Conservation (phyloP, 495 filamentous ascomycete species). For the Recurvomyces mirabilis region DNA sequence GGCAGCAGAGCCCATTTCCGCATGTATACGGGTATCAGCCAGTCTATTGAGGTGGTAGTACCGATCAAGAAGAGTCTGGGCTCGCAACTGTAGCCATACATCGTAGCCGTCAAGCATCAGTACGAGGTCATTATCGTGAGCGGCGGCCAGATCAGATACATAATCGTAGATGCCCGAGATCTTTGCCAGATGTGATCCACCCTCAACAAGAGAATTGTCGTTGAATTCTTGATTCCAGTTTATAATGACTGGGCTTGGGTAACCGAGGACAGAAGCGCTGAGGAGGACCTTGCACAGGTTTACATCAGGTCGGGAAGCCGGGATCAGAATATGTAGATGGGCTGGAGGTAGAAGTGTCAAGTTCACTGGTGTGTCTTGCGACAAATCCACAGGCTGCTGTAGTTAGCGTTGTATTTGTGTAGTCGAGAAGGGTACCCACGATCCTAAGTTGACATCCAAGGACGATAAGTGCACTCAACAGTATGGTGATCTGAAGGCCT, state of each 20-base stretch:
- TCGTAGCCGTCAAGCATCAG: conserved; percentile 43
- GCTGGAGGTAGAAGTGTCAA: background rate
- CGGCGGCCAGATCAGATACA: conserved; percentile 34
- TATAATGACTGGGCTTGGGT: conserved; percentile 40
- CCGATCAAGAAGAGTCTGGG: conserved; percentile 44
- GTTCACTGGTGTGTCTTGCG: background rate
- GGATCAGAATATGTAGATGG: conserved; percentile 49
- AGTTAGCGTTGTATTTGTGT: background rate
- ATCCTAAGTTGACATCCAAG: background rate
- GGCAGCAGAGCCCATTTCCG: conserved; percentile 33
- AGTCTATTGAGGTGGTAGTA: conserved; percentile 41
- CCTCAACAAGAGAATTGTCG: conserved; percentile 13
- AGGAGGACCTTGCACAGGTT: conserved; percentile 49
- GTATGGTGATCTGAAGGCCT: background rate
- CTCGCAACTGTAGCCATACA: conserved; percentile 47
- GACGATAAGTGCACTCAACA: background rate
- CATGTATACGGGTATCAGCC: conserved; percentile 38
- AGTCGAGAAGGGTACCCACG: background rate
- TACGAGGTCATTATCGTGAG: conserved; percentile 43
- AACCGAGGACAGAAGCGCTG: conserved; percentile 49
- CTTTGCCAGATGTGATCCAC: conserved; percentile 16
- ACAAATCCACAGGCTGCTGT: background rate
- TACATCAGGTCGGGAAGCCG: conserved; percentile 37
- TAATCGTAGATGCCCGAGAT: conserved; percentile 43
- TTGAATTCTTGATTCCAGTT: conserved; percentile 17